Conservation (phyloP, 2,329 filamentous ascomycete genomes). For the Penicillium frequentans region DNA sequence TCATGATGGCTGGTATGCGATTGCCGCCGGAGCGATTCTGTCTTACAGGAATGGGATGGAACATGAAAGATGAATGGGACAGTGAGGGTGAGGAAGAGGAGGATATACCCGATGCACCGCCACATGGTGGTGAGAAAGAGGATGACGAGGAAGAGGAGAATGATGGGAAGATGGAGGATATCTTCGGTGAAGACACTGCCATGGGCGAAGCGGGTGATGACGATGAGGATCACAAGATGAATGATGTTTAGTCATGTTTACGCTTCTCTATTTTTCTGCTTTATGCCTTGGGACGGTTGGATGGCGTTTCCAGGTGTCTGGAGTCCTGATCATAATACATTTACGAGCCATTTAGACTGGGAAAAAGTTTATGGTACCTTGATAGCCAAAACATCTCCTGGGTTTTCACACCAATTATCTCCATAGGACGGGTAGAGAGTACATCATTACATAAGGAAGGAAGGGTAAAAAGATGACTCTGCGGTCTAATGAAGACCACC, state of each 20-base stretch:
- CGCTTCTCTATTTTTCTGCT: neutral
- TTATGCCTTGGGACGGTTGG: neutral
- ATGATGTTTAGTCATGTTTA: constrained; percentile 35
- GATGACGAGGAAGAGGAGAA: constrained; percentile 43
- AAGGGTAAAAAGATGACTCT: neutral
- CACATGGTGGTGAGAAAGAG: constrained; percentile 31
- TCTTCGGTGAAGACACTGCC: constrained; percentile 45
- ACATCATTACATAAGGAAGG: neutral
- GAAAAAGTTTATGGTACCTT: neutral
- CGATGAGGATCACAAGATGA: constrained; percentile 45
- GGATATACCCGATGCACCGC: constrained; percentile 19
- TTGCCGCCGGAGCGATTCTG: constrained; percentile 64
- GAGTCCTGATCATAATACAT: constrained; percentile 8
- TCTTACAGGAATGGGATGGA: constrained; percentile 58
- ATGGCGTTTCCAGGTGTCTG: constrained; percentile 21
- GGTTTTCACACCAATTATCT: neutral
- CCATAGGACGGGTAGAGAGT: neutral
- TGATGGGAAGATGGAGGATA: constrained; percentile 50
- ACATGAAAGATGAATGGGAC: constrained; percentile 59
- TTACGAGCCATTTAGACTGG: neutral
- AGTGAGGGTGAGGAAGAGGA: constrained; percentile 52
- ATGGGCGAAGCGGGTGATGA: constrained; percentile 39
- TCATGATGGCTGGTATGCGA: constrained; percentile 54
- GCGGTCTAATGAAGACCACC: constrained; percentile 10
- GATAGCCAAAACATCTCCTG: neutral